These are phyloP conservation scores for Bassia scoparia DNA, from an alignment of 148 eudicot species.

Conservation along the genomic window DNA sequence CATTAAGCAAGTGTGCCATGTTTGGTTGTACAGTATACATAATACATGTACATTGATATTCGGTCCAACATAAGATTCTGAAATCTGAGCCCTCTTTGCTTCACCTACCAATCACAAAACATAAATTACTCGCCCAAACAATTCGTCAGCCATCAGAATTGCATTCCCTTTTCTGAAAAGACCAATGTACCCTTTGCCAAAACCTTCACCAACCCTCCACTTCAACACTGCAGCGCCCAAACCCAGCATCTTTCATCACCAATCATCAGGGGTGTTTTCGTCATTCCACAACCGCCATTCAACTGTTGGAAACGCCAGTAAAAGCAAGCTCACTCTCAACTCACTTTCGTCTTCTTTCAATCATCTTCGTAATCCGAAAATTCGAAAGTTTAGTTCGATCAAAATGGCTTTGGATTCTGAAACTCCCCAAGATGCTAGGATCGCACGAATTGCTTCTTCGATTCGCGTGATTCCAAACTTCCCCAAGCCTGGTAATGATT, in stretches of 20 bases:
- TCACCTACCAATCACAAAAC: too few relatives aligned
- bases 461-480: slow-evolving; percentile 87
- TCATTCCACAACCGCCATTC: neutral
- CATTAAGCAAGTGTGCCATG: too few relatives aligned
- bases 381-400: neutral
- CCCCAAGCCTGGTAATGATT: slow-evolving; percentile 70
- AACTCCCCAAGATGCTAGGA: slow-evolving; percentile 40
- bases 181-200: slow-evolving; percentile 18
- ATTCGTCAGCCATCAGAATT: too few relatives aligned
- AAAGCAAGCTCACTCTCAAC: slow-evolving; percentile 9
- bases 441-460: slow-evolving; percentile 52
- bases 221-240: neutral
- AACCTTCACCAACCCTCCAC: slow-evolving; percentile 2
- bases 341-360: neutral
- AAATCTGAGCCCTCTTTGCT: too few relatives aligned
- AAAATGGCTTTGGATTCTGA: slow-evolving; percentile 36
- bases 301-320: neutral
- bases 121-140: too few relatives aligned
- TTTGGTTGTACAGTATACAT: too few relatives aligned
- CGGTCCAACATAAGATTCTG: too few relatives aligned
- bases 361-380: neutral
- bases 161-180: neutral
- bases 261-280: slow-evolving; percentile 19
- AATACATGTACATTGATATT: too few relatives aligned
- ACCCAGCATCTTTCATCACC: neutral